These are phyloP conservation scores for Lachancea dasiensis DNA, from an alignment of 805 yeast species.

Conservation along the genomic window DNA sequence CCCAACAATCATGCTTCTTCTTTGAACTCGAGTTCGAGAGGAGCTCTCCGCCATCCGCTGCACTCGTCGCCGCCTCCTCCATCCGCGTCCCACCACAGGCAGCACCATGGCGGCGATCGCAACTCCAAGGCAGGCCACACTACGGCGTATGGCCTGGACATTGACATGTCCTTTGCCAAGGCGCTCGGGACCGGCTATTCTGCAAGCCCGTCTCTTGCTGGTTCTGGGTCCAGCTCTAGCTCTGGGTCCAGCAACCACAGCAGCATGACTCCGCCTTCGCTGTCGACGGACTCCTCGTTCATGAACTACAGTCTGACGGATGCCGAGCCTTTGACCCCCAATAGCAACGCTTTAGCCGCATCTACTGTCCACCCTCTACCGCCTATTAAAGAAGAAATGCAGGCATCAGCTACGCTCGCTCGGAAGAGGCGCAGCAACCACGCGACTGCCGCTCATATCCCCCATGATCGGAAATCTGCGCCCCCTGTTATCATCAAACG, in stretches of 20 bases:
- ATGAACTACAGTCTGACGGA: slow-evolving; percentile 10
- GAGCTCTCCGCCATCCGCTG: slow-evolving; percentile 7
- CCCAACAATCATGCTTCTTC: slow-evolving; percentile 12
- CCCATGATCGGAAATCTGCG: slow-evolving; percentile 14
- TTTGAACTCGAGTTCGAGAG: slow-evolving; percentile 6
- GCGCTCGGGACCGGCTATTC: slow-evolving; percentile 14
- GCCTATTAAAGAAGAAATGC: slow-evolving; percentile 12
- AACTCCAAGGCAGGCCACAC: background rate
- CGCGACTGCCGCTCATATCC: slow-evolving; percentile 13
- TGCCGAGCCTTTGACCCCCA: slow-evolving; percentile 3
- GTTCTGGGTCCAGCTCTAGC: slow-evolving; percentile 13
- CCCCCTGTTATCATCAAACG: slow-evolving; percentile 24
- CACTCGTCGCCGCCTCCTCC: background rate
- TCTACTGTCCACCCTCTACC: slow-evolving; percentile 8
- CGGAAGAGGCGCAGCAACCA: slow-evolving; percentile 3
- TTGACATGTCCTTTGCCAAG: slow-evolving; percentile 32
- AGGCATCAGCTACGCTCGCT: slow-evolving; percentile 8
- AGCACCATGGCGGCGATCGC: background rate
- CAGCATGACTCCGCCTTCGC: slow-evolving; percentile 10
- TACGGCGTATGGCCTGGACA: slow-evolving; percentile 27
- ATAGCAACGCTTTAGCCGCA: background rate
- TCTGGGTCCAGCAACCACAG: slow-evolving; percentile 8
- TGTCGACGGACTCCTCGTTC: slow-evolving; percentile 9
- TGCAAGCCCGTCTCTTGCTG: slow-evolving; percentile 1
- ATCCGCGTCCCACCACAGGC: slow-evolving; percentile 5